Evolutionary conservation across 208 protist genomes (phyloP).

Genomic region (Naegleria gruberi): DNA sequence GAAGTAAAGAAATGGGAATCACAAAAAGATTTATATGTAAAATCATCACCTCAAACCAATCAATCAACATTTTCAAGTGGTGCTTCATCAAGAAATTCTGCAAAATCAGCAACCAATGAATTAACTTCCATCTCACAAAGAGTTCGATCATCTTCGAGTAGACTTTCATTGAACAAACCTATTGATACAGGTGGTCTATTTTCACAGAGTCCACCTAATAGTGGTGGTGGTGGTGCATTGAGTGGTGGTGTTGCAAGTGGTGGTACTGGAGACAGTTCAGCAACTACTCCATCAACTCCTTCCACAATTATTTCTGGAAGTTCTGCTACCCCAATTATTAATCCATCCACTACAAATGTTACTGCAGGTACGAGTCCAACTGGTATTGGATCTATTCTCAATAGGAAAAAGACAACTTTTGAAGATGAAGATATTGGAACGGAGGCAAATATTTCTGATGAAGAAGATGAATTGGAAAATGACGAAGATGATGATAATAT

Average conservation of each 20-base stretch:
- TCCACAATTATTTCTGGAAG: too few relatives aligned
- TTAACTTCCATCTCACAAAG: too few relatives aligned
- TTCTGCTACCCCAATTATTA: too few relatives aligned
- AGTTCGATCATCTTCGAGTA: neutral
- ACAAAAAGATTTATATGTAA: neutral
- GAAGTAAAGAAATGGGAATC: neutral
- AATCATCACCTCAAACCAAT: neutral
- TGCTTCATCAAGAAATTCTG: neutral
- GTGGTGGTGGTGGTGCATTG: neutral
- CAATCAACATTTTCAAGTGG: neutral
- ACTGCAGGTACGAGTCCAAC: too few relatives aligned
- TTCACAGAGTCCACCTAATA: neutral
- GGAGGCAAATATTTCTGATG: neutral
- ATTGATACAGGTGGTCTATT: neutral
- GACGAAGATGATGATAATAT: neutral
- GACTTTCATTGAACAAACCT: neutral
- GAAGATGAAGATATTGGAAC: neutral
- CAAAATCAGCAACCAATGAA: neutral
- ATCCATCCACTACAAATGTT: too few relatives aligned
- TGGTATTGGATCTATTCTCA: neutral
- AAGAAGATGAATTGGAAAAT: neutral
- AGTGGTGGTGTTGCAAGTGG: too few relatives aligned
- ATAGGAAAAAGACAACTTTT: neutral
- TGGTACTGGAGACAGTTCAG: too few relatives aligned
- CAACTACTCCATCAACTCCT: too few relatives aligned